Evolutionary conservation across 768 basidiomycete genomes (phyloP).

Genomic region (Termitomyces sp.): DNA sequence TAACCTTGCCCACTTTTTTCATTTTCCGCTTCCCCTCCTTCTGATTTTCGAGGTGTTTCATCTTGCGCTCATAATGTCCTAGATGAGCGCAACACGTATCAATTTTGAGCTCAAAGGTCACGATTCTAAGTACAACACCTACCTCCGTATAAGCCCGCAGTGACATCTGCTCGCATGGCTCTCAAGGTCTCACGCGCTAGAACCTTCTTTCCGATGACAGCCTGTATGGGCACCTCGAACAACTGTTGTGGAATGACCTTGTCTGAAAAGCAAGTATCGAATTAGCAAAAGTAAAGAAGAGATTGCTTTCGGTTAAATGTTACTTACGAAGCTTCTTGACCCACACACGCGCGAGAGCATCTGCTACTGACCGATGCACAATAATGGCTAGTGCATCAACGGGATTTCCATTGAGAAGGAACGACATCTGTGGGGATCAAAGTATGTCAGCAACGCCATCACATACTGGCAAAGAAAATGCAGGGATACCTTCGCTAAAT

Average conservation of each 20-base stretch:
- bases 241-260: constrained; percentile 90
- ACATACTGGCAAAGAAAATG: not conserved
- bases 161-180: constrained; percentile 86
- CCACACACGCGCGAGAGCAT: constrained; percentile 75
- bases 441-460: not conserved
- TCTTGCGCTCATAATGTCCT: constrained; percentile 91
- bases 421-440: constrained; percentile 60
- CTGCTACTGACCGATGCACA: constrained; percentile 77
- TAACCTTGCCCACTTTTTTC: constrained; percentile 84
- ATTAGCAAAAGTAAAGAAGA: not conserved
- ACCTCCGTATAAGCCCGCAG: constrained; percentile 91
- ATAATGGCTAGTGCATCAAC: constrained; percentile 93
- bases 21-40: constrained; percentile 89
- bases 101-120: not conserved
- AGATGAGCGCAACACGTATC: not conserved
- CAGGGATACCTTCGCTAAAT: constrained; percentile 67
- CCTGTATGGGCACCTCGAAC: constrained; percentile 95
- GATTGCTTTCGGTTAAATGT: not conserved
- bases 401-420: constrained; percentile 82
- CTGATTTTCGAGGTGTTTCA: constrained; percentile 84
- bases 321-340: constrained; percentile 85
- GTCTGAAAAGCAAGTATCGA: constrained; percentile 35
- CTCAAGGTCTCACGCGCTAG: constrained; percentile 87
- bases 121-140: constrained; percentile 5
- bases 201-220: constrained; percentile 79